These are phyloP conservation scores for Leucosporidium yakuticum DNA, from an alignment of 768 basidiomycete species.

Conservation along the genomic window DNA sequence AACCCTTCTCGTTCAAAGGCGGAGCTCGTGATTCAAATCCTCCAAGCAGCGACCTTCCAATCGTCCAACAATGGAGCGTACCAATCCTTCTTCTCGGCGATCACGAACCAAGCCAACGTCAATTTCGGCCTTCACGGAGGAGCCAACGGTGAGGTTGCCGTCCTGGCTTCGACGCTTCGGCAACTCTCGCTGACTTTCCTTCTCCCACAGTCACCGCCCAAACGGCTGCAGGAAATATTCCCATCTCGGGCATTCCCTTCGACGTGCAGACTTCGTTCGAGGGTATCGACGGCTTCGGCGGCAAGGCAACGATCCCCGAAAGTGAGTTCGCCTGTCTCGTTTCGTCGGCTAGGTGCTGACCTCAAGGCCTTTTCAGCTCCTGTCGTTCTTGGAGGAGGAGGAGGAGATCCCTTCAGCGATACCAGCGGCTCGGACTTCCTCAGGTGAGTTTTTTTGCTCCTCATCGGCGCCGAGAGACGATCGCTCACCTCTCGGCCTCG, in stretches of 20 bases:
- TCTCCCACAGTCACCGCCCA: constrained; percentile 5
- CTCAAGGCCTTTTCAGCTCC: not conserved
- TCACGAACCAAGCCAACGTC: constrained; percentile 51
- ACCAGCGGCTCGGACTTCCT: constrained; percentile 11
- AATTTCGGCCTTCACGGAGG: constrained; percentile 48
- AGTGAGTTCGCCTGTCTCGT: not conserved
- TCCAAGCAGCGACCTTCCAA: constrained; percentile 51
- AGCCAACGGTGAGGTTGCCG: constrained; percentile 18
- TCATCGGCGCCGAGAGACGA: too few relatives aligned
- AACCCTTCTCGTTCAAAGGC: constrained; percentile 46
- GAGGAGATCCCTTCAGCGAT: constrained; percentile 15
- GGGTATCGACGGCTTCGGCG: constrained; percentile 48
- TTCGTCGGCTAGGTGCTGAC: too few relatives aligned
- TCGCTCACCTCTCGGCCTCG: not conserved
- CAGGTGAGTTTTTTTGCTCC: not conserved
- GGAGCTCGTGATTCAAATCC: constrained; percentile 56
- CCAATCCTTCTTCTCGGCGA: constrained; percentile 54
- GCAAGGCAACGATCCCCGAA: constrained; percentile 50
- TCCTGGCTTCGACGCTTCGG: too few relatives aligned
- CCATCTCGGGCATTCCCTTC: constrained; percentile 60
- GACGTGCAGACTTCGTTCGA: constrained; percentile 53
- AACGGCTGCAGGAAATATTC: constrained; percentile 56
- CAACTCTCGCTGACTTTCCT: too few relatives aligned
- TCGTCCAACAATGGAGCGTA: constrained; percentile 57
- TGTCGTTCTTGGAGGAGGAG: constrained; percentile 17